Percentiles rank a stretch among this genome's conserved stretches.
Conservation (phyloP, 1,284 basidiomycete genomes). For the Rhodotorula mucilaginosa region DNA sequence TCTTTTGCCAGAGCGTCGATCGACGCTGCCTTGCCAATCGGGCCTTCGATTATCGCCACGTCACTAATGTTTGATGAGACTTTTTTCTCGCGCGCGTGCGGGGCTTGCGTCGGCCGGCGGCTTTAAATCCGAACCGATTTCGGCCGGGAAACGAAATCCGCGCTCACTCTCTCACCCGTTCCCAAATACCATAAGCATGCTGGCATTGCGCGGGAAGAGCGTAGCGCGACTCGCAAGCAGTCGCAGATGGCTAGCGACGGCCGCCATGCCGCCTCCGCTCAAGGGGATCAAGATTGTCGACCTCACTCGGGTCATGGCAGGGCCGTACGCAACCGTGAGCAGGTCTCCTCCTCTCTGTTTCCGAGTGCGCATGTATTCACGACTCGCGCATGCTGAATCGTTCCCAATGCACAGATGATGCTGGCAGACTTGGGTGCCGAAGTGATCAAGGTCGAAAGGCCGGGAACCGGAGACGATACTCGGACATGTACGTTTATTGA, state of each 20-base stretch:
- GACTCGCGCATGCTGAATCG: not conserved
- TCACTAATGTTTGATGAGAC: too few species aligned
- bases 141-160: not conserved
- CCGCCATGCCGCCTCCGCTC: slow-evolving; percentile 60
- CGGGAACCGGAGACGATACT: slow-evolving; percentile 82
- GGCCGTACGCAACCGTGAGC: slow-evolving; percentile 68
- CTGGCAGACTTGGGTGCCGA: slow-evolving; percentile 67
- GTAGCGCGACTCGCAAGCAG: not conserved
- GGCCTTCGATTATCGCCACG: too few species aligned
- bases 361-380: not conserved
- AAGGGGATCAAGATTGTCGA: slow-evolving; percentile 77
- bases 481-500: slow-evolving; percentile 51
- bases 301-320: slow-evolving; percentile 82
- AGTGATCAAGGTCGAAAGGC: slow-evolving; percentile 55
- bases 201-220: not conserved
- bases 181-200: not conserved
- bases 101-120: too few species aligned
- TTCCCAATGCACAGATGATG: slow-evolving; percentile 58
- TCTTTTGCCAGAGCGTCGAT: too few species aligned
- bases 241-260: not conserved
- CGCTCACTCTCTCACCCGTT: not conserved
- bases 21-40: too few species aligned
- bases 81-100: too few species aligned
- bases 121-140: too few species aligned
- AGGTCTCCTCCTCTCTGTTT: too few species aligned